phyloP scores from a whole-genome alignment of 257 asterid genomes.

The Marsdenia floribunda region DNA sequence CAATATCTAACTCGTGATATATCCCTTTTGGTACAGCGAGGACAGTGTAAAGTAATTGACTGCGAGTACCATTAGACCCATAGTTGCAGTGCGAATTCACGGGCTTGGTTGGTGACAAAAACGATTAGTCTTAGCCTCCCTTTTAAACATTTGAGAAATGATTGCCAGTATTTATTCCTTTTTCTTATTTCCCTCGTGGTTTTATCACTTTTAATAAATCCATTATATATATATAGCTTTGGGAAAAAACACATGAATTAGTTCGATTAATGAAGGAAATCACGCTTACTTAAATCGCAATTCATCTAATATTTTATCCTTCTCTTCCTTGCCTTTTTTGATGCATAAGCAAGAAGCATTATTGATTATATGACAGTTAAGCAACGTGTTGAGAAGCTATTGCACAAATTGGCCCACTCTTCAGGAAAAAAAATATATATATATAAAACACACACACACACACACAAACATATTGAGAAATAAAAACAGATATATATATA shows the following conservation, averaged over 20 bases:
- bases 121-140: background rate
- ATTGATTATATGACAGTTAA: slow-evolving; percentile 2
- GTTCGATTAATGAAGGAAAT: background rate
- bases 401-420: slow-evolving; percentile 2
- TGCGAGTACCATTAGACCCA: too few species aligned
- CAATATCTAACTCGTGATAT: too few species aligned
- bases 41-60: too few species aligned
- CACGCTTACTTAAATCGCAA: slow-evolving; percentile 7
- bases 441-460: too few species aligned
- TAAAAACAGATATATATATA: too few species aligned
- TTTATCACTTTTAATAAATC: background rate
- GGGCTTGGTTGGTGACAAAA: too few species aligned
- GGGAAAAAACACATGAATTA: background rate
- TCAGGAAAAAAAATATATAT: background rate
- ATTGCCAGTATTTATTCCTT: background rate
- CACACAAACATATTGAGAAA: too few species aligned
- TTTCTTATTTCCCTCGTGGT: background rate
- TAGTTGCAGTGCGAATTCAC: too few species aligned
- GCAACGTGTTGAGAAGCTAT: slow-evolving; percentile 4
- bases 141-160: background rate
- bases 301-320: slow-evolving; percentile 1
- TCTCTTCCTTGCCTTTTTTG: background rate
- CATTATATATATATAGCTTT: background rate
- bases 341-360: slow-evolving; percentile 8
- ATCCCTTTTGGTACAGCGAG: too few species aligned